Evolutionary conservation across 2,329 filamentous ascomycete genomes (phyloP), one percentile per base, ranked within the genome.

Genomic region (Zymoseptoria passerinii): DNA sequence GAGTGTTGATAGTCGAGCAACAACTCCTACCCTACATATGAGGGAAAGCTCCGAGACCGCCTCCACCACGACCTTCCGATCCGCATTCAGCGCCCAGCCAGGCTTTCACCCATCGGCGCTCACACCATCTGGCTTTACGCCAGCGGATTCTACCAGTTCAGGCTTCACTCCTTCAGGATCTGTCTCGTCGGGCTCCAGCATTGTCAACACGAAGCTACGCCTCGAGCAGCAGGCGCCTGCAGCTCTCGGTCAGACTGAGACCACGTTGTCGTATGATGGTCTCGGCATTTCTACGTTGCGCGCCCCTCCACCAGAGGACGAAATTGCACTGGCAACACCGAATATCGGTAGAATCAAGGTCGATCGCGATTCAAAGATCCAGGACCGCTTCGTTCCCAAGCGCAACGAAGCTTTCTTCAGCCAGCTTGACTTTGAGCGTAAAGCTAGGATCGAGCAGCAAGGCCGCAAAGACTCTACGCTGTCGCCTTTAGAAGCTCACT

Each of bases 301-400:
- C 13, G n/a, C 16, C 35, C 13, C 35, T 44, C 2, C 35, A 16
- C 13, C 35, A 13, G 35, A 44, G 35, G 35, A 44, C 35, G 35
- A 16, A 13, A n/a, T 13, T 44, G 35, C n/a, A n/a, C 35, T 6
- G 13, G 35, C n/a, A 13, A 7, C 35, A 44, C n/a, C 35, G 16
- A 44, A 44, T 13, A 44, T 44, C 35, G 35, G 35, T 13, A 44
- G 13, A 2, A 44, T 52, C 50, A 52, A 52, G 23, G 50, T 52
- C 23, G 50, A 52, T 23, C 50, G 50, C 50, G 23, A 52, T 28
- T 52, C 50, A n/a, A 52, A 52, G 50, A 52, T 52, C 8, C 50
- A 13, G 18, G 50, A 29, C 3, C 50, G 16, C n/a, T 52, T 3
- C 27, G 50, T 28, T 18, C 50, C 50, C 23, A 52, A 52, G 23